Conservation (phyloP, 140 eudicot species). For the Erigeron philadelphicus region DNA sequence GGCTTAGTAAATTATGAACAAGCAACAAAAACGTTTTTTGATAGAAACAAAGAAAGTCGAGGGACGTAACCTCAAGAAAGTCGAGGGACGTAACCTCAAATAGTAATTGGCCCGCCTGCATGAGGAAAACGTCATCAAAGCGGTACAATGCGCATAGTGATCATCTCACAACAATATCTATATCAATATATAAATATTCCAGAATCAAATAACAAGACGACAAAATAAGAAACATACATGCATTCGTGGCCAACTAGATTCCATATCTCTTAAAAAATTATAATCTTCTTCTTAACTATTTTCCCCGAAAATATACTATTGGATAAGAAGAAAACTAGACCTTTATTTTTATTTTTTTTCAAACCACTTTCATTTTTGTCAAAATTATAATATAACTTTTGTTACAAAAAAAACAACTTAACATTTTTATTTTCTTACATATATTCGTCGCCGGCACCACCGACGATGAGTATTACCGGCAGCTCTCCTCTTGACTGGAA, state of each 20-base stretch:
- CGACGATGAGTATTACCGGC: slow-evolving; percentile 26
- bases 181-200: slow-evolving; percentile 17
- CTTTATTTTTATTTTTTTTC: background rate
- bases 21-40: too few species aligned
- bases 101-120: background rate
- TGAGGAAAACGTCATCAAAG: slow-evolving; percentile 11
- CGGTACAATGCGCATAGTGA: slow-evolving; percentile 27
- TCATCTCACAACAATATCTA: slow-evolving; percentile 25
- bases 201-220: background rate
- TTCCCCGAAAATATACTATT: background rate
- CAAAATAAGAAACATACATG: slow-evolving; percentile 25
- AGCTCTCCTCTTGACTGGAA: slow-evolving; percentile 44
- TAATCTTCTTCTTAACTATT: slow-evolving; percentile 11
- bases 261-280: slow-evolving; percentile 12
- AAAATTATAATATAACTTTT: too few species aligned
- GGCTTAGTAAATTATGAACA: too few species aligned
- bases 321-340: slow-evolving; percentile 33
- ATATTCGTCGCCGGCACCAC: background rate
- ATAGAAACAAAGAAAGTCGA: too few species aligned
- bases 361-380: background rate
- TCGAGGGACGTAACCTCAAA: too few species aligned
- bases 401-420: background rate
- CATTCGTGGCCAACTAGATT: slow-evolving; percentile 35
- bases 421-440: background rate
- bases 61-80: too few species aligned